These are phyloP conservation scores for Corinectria fuckeliana DNA, from an alignment of 2,329 filamentous ascomycete genomes.

Conservation along the genomic window DNA sequence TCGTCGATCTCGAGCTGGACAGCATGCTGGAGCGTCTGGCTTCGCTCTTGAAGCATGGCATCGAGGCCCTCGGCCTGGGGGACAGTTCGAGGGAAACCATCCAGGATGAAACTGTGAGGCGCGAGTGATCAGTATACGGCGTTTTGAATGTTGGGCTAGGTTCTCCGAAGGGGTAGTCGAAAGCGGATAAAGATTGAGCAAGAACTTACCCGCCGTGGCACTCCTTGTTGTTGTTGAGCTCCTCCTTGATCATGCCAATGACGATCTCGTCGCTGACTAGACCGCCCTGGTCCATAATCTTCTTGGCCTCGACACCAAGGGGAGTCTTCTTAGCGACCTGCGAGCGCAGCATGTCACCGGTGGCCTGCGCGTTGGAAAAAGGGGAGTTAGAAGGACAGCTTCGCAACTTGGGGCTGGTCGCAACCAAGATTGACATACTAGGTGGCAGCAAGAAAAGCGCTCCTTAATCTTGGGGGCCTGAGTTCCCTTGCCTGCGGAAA, in stretches of 20 bases:
- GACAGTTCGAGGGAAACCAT: slow-evolving; percentile 97
- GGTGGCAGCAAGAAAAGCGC: slow-evolving; percentile 94
- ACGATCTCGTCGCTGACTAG: slow-evolving; percentile 99
- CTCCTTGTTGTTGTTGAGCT: slow-evolving; percentile 91
- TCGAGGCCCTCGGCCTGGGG: slow-evolving; percentile 95
- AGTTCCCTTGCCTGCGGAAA: slow-evolving; percentile 86
- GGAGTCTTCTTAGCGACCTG: slow-evolving; percentile 98
- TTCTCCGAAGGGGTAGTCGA: slow-evolving; percentile 5
- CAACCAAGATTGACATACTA: slow-evolving; percentile 66
- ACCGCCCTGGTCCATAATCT: slow-evolving; percentile 99
- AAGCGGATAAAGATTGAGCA: slow-evolving; percentile 36
- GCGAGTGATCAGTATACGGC: slow-evolving; percentile 28
- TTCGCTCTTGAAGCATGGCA: slow-evolving; percentile 80
- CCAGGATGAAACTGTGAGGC: slow-evolving; percentile 85
- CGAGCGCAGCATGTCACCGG: slow-evolving; percentile 97
- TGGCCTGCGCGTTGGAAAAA: slow-evolving; percentile 67
- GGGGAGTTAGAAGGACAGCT: slow-evolving; percentile 20
- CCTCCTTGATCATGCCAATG: slow-evolving; percentile 99
- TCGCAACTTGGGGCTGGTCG: neutral
- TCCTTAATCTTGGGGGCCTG: slow-evolving; percentile 99
- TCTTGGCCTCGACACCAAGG: slow-evolving; percentile 95
- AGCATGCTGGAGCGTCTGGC: slow-evolving; percentile 90
- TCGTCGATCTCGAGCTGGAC: slow-evolving; percentile 98
- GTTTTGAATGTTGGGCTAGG: slow-evolving; percentile 14
- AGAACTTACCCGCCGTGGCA: slow-evolving; percentile 86